Evolutionary conservation across 106 monocot species (phyloP).

Genomic region (Acanthochlamys bracteata): DNA sequence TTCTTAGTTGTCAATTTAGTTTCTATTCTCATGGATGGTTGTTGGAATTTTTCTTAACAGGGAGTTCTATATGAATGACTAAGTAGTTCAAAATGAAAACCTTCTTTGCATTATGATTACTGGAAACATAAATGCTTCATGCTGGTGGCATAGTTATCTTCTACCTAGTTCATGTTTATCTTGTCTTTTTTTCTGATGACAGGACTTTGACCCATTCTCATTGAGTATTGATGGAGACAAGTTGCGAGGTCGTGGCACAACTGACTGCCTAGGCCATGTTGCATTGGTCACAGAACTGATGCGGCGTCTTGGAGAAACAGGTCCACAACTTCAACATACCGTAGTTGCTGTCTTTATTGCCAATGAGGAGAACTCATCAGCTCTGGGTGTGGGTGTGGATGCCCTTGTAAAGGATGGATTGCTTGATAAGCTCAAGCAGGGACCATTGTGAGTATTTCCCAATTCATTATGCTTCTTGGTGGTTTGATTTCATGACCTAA

Average conservation of each 20-base stretch:
- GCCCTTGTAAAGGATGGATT: constrained; percentile 64
- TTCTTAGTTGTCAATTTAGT: too few species aligned
- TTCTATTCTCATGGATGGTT: too few species aligned
- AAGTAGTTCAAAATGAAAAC: too few species aligned
- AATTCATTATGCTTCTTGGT: not conserved
- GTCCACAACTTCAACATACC: constrained; percentile 56
- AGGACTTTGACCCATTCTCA: constrained; percentile 93
- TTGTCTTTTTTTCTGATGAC: not conserved
- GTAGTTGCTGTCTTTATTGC: constrained; percentile 91
- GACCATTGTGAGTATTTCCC: constrained; percentile 54
- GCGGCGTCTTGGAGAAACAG: constrained; percentile 55
- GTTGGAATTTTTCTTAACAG: too few species aligned
- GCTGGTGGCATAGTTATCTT: not conserved
- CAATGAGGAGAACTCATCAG: constrained; percentile 90
- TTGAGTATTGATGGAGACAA: constrained; percentile 81
- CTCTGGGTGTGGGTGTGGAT: constrained; percentile 66
- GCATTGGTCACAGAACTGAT: constrained; percentile 91
- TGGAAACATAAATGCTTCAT: not conserved
- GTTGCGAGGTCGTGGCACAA: constrained; percentile 78
- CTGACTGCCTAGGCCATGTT: constrained; percentile 91
- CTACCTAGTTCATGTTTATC: too few species aligned
- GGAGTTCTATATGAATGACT: too few species aligned
- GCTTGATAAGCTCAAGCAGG: constrained; percentile 71
- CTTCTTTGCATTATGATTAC: too few species aligned
- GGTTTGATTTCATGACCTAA: not conserved